Base-by-base conservation (phyloP, 2,329 filamentous ascomycete species). In the Trichoderma pleuroti region DNA sequence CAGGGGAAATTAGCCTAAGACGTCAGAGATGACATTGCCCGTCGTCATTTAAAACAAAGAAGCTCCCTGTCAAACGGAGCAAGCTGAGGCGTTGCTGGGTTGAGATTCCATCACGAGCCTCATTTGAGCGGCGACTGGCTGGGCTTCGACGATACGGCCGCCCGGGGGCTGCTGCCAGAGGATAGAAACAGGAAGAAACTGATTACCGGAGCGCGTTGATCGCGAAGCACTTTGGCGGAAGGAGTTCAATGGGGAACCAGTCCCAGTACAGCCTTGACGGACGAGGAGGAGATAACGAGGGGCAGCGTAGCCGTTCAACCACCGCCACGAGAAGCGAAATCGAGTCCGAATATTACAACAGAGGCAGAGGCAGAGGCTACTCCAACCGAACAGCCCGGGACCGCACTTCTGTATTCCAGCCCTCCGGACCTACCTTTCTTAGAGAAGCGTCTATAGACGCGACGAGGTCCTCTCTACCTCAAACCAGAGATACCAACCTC, bases 361-460 rank as follows among this genome's bases (percentile, higher is more conserved):
- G 42, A 30, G 46, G 59, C 32, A 61, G 39, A 30, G 46, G 57
- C 32, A 61, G 67, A 42, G 28, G 59, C 30, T 54, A 69, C 30
- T 36, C 36, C 16, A 49, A 30, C 36, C 54, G 36, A 36, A 54
- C 65, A 46, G 30, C 42, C 36, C 57, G 42, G 59, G 71, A 63
- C 30, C 64, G 65, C 30, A 54, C 16, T n/a, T 46, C 59, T 6
- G 32, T 54, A 32, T 56, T 57, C 42, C 71, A 66, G 42, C 77
- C 71, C 21, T 24, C 57, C 2, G 28, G 42, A 0, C 39, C 39
- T 42, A 42, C 39, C n/a, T n/a, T n/a, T n/a, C n/a, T n/a, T n/a
- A n/a, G n/a, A n/a, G n/a, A n/a, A n/a, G n/a, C n/a, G n/a, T n/a
- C n/a, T n/a, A n/a, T n/a, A n/a, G n/a, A n/a, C n/a, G n/a, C n/a